Evolutionary conservation across 352 stramenopile genomes (phyloP).

Genomic region (Pythium apleroticum): DNA sequence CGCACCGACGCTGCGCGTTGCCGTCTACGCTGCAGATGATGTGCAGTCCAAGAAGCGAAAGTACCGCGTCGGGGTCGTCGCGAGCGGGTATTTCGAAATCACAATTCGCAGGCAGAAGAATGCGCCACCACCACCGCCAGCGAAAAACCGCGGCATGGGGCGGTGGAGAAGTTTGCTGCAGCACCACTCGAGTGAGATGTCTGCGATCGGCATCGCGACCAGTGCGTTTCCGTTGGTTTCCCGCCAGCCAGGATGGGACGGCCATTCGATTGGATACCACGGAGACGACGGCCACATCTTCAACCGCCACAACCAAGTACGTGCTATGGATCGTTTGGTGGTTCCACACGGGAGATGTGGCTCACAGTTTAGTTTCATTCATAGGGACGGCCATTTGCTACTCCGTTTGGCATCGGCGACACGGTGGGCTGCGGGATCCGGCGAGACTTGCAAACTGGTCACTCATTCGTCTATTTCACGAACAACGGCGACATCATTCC

Average conservation of each 20-base stretch:
- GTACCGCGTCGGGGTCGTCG: constrained; percentile 53
- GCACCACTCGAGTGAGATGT: constrained; percentile 41
- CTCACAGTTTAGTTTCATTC: background rate
- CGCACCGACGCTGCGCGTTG: constrained; percentile 52
- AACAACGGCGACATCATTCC: constrained; percentile 63
- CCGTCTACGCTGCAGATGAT: constrained; percentile 38
- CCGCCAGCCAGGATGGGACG: constrained; percentile 73
- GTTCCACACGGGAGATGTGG: no score
- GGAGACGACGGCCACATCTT: constrained; percentile 79
- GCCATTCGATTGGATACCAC: constrained; percentile 70
- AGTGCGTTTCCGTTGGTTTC: constrained; percentile 53
- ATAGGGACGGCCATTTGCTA: constrained; percentile 57
- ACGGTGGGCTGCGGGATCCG: constrained; percentile 73
- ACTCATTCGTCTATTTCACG: constrained; percentile 70
- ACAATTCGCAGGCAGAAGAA: constrained; percentile 39
- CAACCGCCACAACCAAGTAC: constrained; percentile 44
- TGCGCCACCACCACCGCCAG: background rate
- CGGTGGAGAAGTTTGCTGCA: constrained; percentile 12
- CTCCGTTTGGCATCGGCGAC: constrained; percentile 60
- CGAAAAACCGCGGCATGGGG: background rate
- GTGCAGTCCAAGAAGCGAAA: constrained; percentile 2
- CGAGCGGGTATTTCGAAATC: constrained; percentile 79
- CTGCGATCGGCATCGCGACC: constrained; percentile 60
- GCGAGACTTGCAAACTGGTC: constrained; percentile 34
- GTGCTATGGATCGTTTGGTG: background rate